phyloP scores from a whole-genome alignment of 2,329 filamentous ascomycete species.

The Fusarium tricinctum region DNA sequence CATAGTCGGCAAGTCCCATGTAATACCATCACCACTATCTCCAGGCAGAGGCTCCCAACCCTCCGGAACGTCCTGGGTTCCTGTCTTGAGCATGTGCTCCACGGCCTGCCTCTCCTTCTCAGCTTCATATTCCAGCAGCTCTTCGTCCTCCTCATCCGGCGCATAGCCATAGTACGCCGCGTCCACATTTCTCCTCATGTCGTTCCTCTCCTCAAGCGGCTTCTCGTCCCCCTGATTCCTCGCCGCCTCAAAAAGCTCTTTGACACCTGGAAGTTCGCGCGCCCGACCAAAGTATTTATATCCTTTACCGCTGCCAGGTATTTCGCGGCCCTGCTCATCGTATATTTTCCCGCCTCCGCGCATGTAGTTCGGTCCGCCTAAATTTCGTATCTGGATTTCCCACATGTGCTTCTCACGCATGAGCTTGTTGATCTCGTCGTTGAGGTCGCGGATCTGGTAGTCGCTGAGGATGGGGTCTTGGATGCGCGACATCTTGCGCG shows the following conservation, averaged over 20 bases:
- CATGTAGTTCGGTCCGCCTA: slow-evolving; percentile 99
- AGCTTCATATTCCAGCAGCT: slow-evolving; percentile 82
- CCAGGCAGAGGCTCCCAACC: slow-evolving; percentile 91
- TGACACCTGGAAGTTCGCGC: slow-evolving; percentile 90
- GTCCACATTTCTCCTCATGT: slow-evolving; percentile 83
- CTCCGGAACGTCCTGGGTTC: slow-evolving; percentile 69
- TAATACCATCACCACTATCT: slow-evolving; percentile 84
- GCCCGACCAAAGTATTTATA: slow-evolving; percentile 96
- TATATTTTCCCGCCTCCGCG: slow-evolving; percentile 77
- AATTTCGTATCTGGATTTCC: slow-evolving; percentile 95
- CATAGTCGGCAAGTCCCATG: slow-evolving; percentile 85
- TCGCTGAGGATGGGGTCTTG: slow-evolving; percentile 93
- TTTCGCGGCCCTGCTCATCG: slow-evolving; percentile 80
- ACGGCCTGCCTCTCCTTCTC: slow-evolving; percentile 86
- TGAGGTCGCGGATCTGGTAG: slow-evolving; percentile 97
- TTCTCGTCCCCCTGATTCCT: slow-evolving; percentile 71
- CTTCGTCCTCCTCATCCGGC: slow-evolving; percentile 89
- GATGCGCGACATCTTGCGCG: slow-evolving; percentile 95
- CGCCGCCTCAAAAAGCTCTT: slow-evolving; percentile 92
- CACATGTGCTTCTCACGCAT: slow-evolving; percentile 99
- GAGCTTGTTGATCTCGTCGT: slow-evolving; percentile 99
- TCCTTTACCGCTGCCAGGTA: slow-evolving; percentile 83
- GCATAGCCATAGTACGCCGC: slow-evolving; percentile 97
- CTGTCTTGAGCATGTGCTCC: slow-evolving; percentile 74
- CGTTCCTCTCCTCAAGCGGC: slow-evolving; percentile 75